Conservation (phyloP, 2,329 filamentous ascomycete species). For the Phaeosphaeriaceae sp. region DNA sequence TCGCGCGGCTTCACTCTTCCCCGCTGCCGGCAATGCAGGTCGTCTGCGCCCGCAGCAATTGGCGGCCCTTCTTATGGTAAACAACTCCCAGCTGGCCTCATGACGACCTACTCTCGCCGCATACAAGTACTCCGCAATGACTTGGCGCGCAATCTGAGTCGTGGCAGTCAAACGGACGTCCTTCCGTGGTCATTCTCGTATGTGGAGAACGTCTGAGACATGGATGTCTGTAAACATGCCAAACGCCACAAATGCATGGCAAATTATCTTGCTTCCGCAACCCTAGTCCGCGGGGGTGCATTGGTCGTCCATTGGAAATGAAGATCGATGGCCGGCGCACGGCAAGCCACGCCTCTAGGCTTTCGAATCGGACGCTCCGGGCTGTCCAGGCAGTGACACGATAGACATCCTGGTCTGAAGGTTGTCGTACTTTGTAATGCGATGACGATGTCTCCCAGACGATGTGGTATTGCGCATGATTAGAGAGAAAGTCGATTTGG, state of each 20-base stretch:
- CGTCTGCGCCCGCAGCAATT: conserved; percentile 3
- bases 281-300: conserved; percentile 1
- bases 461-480: background rate
- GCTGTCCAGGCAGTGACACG: background rate
- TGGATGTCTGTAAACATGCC: background rate
- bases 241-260: conserved; percentile 3
- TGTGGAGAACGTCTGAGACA: background rate
- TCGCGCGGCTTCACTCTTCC: conserved; percentile 16
- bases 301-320: conserved; percentile 1
- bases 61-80: conserved; percentile 1
- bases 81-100: conserved; percentile 2
- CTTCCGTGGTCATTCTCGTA: background rate
- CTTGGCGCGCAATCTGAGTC: background rate
- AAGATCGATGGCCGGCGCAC: background rate
- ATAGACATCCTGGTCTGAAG: background rate
- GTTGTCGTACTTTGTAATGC: background rate
- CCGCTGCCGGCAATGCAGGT: conserved; percentile 9
- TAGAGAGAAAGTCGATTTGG: background rate
- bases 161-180: background rate
- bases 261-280: conserved; percentile 6
- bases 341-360: background rate
- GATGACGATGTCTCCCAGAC: background rate
- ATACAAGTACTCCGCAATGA: background rate
- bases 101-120: background rate
- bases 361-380: background rate